A percentile compares a stretch with the other conserved stretches of the same genome.
Evolutionary conservation across 805 yeast species (phyloP).

Genomic region (Candida ovalis): DNA sequence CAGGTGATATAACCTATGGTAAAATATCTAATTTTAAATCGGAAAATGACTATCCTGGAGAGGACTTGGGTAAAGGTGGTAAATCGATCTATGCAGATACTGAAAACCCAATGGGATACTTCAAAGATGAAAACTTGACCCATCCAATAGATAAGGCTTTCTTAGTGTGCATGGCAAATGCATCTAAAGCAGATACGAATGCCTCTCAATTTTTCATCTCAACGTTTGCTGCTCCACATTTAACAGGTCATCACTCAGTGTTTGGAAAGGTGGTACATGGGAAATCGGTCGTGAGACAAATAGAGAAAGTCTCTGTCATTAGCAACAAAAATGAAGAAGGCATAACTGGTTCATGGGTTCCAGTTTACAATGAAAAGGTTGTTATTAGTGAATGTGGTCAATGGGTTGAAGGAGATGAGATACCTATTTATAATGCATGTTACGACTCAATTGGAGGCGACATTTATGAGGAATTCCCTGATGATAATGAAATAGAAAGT

Average conservation of each 20-base stretch:
- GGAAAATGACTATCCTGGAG: conserved; percentile 21
- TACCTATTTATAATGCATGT: conserved; percentile 64
- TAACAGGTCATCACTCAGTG: conserved; percentile 71
- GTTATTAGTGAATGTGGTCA: conserved; percentile 56
- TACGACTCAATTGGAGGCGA: conserved; percentile 64
- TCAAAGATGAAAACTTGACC: conserved; percentile 55
- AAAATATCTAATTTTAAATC: conserved; percentile 12
- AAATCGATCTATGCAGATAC: conserved; percentile 36
- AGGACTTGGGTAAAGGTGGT: conserved; percentile 40
- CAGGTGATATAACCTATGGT: conserved; percentile 54
- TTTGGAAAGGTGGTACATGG: conserved; percentile 72
- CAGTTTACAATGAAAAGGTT: conserved; percentile 38
- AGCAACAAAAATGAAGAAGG: conserved; percentile 29
- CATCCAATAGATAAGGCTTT: conserved; percentile 42
- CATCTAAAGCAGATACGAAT: conserved; percentile 45
- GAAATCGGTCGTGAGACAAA: conserved; percentile 62
- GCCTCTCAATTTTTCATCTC: conserved; percentile 70
- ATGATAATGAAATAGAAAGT: conserved; percentile 61
- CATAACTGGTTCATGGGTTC: conserved; percentile 25
- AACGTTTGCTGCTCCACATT: conserved; percentile 66
- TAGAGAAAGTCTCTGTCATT: conserved; percentile 49
- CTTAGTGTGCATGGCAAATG: conserved; percentile 62
- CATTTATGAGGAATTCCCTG: conserved; percentile 72
- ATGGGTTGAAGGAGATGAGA: conserved; percentile 49
- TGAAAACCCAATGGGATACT: conserved; percentile 32